Evolutionary conservation across 2,329 filamentous ascomycete species (phyloP), one percentile per base, ranked within the genome.

Genomic region (Aspergillus sp.): DNA sequence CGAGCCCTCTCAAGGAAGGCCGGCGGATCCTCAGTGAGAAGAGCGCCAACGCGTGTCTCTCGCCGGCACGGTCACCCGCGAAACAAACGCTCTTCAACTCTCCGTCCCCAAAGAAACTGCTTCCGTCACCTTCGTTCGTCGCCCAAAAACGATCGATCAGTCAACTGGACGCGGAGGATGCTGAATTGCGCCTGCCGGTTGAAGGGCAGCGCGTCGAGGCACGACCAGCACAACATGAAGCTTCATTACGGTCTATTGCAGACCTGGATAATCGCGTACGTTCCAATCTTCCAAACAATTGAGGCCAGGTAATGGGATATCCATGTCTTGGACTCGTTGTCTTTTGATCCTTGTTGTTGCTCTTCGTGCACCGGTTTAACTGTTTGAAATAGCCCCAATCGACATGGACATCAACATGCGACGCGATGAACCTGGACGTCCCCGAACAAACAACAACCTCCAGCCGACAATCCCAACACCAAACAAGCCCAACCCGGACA

Each of bases 1-100:
- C 66, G 58, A 76, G 69, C 56, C 70, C 73, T 4, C 56, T 69
- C 55, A 74, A 74, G 62, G 69, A 73, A 30, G 70, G 71, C 43
- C 67, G 75, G 64, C 75, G 68, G 47, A 70, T 76, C 52, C 71
- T 77, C 53, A 71, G 74, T 34, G 74, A 76, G 56, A 77, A 76
- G 62, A 70, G 71, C 56, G 59, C 69, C 63, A 77, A 77, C 73
- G 71, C 74, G 69, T 74, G 69, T 60, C 60, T 75, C 44, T 72
- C 73, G 30, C 71, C 71, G 24, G 66, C 66, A 52, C 58, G 60
- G 55, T 70, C 70, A 32, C 68, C 71, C 6, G 53, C 65, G 61
- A 68, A 72, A 68, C 64, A 64, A 49, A 45, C 65, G 18, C 50
- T 68, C 39, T 59, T 68, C 56, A 64, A 68, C 43, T 55, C 61